A percentile compares a stretch with the other conserved stretches of the same genome.
Conservation (phyloP, 2,329 filamentous ascomycete genomes). For the Ilyonectria robusta region DNA sequence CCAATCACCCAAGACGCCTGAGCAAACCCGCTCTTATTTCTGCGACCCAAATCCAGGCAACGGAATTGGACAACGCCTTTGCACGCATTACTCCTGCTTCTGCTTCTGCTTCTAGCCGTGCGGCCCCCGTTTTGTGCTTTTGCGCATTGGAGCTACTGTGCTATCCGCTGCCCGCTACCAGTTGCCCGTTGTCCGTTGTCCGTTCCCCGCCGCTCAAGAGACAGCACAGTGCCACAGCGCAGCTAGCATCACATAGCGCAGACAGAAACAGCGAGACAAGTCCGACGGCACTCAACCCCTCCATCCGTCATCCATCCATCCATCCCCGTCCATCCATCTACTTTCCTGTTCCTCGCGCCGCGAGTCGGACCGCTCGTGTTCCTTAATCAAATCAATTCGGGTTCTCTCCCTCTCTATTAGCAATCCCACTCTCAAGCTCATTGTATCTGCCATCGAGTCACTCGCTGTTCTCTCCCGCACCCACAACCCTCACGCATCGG, state of each 20-base stretch:
- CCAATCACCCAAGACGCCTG: conserved; percentile 17
- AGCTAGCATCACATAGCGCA: conserved; percentile 16
- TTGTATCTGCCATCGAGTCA: conserved; percentile 4
- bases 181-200: not conserved
- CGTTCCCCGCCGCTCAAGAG: not conserved
- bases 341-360: conserved; percentile 30
- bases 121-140: not conserved
- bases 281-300: conserved; percentile 25
- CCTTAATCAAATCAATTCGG: conserved; percentile 15
- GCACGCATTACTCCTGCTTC: not conserved
- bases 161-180: not conserved
- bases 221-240: conserved; percentile 8
- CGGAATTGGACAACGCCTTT: conserved; percentile 4
- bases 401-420: conserved; percentile 12
- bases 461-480: conserved; percentile 20
- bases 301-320: conserved; percentile 8
- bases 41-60: conserved; percentile 11
- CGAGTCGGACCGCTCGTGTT: conserved; percentile 29
- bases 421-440: conserved; percentile 12
- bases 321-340: conserved; percentile 31
- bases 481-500: conserved; percentile 9
- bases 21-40: conserved; percentile 18
- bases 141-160: not conserved
- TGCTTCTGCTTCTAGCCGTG: conserved; percentile 6
- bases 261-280: conserved; percentile 29